Percentiles rank a stretch among this genome's conserved stretches.
Evolutionary conservation across 345 rosid species (phyloP).

Genomic region (Cardamine resedifolia): DNA sequence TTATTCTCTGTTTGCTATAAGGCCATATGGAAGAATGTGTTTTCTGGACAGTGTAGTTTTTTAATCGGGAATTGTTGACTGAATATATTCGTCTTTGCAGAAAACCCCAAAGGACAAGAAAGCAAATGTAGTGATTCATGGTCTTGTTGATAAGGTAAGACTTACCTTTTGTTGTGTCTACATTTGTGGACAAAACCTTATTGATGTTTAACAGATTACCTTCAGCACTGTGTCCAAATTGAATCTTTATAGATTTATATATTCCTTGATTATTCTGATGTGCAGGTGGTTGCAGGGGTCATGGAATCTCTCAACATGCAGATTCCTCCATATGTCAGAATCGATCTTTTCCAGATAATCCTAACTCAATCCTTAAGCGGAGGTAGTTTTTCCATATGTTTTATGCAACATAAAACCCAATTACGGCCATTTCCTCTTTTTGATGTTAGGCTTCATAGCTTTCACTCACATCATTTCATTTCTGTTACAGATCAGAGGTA

Average conservation of each 20-base stretch:
- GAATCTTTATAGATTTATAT: neutral
- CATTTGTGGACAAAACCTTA: neutral
- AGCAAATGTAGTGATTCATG: slow-evolving; percentile 88
- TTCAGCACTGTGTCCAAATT: neutral
- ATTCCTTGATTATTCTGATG: slow-evolving; percentile 34
- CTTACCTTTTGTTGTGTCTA: neutral
- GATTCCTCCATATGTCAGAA: no score
- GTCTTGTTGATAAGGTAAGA: slow-evolving; percentile 87
- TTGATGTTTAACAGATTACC: neutral
- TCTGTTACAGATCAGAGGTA: slow-evolving; percentile 59
- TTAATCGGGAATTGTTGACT: neutral
- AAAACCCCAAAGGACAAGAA: slow-evolving; percentile 98
- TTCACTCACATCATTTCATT: slow-evolving; percentile 25
- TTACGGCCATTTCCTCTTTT: neutral
- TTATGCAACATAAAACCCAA: neutral
- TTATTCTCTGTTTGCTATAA: neutral
- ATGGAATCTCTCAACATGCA: slow-evolving; percentile 39
- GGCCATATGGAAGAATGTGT: neutral
- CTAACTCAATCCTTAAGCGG: no score
- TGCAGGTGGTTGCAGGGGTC: slow-evolving; percentile 85
- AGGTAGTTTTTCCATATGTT: no score
- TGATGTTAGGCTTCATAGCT: slow-evolving; percentile 20
- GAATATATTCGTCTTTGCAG: slow-evolving; percentile 42
- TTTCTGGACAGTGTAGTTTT: neutral
- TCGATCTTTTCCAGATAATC: no score